These are phyloP conservation scores for Gymnopilus junonius DNA, from an alignment of 768 basidiomycete species.

Conservation along the genomic window DNA sequence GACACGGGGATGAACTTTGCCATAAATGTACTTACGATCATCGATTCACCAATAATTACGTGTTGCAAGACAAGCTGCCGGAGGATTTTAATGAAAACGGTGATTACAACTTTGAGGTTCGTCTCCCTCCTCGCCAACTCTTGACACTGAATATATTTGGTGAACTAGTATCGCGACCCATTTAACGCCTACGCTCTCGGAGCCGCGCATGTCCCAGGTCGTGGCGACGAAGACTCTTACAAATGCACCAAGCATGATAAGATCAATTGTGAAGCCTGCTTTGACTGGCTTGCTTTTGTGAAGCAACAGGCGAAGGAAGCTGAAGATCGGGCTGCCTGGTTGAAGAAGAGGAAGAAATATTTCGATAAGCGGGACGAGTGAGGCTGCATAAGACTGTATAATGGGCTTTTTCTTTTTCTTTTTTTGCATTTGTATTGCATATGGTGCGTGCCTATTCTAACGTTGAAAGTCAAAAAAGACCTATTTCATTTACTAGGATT, in stretches of 20 bases:
- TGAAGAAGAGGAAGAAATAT: constrained; percentile 22
- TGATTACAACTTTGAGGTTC: constrained; percentile 23
- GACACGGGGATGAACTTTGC: constrained; percentile 38
- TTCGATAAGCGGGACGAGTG: constrained; percentile 1
- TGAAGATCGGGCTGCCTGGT: constrained; percentile 28
- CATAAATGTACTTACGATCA: constrained; percentile 35
- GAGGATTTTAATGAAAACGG: constrained; percentile 17
- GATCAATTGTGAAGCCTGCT: constrained; percentile 36
- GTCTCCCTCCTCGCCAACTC: background rate
- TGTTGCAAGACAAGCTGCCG: constrained; percentile 30
- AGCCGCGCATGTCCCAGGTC: constrained; percentile 16
- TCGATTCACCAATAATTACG: constrained; percentile 35
- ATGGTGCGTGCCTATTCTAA: background rate
- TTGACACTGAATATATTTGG: background rate
- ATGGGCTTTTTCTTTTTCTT: background rate
- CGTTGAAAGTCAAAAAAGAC: background rate
- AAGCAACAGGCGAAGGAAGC: constrained; percentile 28
- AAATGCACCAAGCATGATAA: constrained; percentile 32
- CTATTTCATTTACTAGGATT: background rate
- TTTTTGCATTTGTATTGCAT: background rate
- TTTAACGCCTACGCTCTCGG: constrained; percentile 26
- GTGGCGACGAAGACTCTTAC: constrained; percentile 15
- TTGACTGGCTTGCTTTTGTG: constrained; percentile 39
- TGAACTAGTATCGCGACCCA: constrained; percentile 22
- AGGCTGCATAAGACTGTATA: background rate